Conservation (phyloP, 129 eudicot species). For the Apium graveolens region DNA sequence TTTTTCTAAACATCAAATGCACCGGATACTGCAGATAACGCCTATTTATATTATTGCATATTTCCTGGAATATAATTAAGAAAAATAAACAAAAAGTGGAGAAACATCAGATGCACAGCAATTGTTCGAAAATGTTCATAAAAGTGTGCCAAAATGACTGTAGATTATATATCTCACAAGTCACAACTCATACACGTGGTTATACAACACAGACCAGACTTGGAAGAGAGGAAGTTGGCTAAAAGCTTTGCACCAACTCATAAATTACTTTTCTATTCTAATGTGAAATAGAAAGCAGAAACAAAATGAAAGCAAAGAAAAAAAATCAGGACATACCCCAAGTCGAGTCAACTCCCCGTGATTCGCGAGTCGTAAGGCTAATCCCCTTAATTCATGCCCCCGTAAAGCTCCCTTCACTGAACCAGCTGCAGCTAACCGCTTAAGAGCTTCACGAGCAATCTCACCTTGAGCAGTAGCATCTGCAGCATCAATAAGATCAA, state of each 20-base stretch:
- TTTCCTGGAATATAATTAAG: background rate
- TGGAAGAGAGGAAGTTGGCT: background rate
- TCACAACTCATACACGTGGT: background rate
- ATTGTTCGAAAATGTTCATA: background rate
- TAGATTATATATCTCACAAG: background rate
- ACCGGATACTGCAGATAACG: background rate
- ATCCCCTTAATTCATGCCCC: slow-evolving; percentile 79
- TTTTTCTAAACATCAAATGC: background rate
- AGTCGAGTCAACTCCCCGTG: slow-evolving; percentile 96
- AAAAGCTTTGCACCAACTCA: background rate
- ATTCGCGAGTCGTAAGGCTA: slow-evolving; percentile 89
- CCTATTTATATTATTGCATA: background rate
- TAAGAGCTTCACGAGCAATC: slow-evolving; percentile 91
- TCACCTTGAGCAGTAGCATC: slow-evolving; percentile 97
- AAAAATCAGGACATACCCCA: slow-evolving; percentile 47
- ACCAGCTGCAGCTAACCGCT: slow-evolving; percentile 95
- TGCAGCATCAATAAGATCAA: slow-evolving; percentile 92
- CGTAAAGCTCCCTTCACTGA: slow-evolving; percentile 91
- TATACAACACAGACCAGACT: background rate
- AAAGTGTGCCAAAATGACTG: background rate
- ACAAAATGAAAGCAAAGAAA: background rate
- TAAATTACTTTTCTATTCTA: background rate
- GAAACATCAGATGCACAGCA: background rate
- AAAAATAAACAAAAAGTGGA: background rate
- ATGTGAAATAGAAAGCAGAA: background rate